Conservation (phyloP, 495 filamentous ascomycete genomes). For the Pseudotulostoma volvatum region DNA sequence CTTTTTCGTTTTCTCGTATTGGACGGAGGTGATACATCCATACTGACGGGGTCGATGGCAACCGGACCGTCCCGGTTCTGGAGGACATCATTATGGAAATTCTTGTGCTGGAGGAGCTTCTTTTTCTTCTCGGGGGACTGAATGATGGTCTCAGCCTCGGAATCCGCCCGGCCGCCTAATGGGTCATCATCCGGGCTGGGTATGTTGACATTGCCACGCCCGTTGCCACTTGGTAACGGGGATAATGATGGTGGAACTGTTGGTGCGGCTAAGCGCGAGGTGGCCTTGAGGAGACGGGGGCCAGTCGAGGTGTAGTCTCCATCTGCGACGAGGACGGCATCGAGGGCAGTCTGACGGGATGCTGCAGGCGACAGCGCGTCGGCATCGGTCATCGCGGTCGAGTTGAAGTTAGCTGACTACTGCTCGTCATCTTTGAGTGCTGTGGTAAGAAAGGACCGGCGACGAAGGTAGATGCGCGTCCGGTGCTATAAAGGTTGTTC, state of each 20-base stretch:
- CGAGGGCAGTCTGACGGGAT: conserved; percentile 7
- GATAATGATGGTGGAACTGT: no score
- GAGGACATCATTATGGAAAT: conserved; percentile 35
- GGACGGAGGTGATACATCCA: conserved; percentile 11
- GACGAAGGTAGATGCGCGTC: neutral
- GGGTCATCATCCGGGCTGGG: conserved; percentile 13
- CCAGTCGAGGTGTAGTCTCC: no score
- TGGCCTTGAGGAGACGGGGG: conserved; percentile 1
- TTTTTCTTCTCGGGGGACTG: conserved; percentile 51
- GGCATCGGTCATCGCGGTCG: conserved; percentile 36
- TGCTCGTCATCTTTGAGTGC: conserved; percentile 35
- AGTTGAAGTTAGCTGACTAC: conserved; percentile 26
- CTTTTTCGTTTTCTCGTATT: conserved; percentile 21
- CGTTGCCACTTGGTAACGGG: no score
- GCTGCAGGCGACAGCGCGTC: conserved; percentile 27
- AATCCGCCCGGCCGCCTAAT: conserved; percentile 39
- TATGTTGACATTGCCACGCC: no score
- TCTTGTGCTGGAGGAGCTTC: conserved; percentile 53
- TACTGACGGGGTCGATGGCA: neutral
- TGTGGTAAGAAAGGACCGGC: conserved; percentile 17
- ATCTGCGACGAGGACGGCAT: conserved; percentile 15
- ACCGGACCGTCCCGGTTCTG: conserved; percentile 26
- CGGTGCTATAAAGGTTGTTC: neutral
- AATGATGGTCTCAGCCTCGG: conserved; percentile 70
- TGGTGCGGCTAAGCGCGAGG: neutral